phyloP scores from a whole-genome alignment of 2,329 filamentous ascomycete genomes.

The Fusarium bactridioides region DNA sequence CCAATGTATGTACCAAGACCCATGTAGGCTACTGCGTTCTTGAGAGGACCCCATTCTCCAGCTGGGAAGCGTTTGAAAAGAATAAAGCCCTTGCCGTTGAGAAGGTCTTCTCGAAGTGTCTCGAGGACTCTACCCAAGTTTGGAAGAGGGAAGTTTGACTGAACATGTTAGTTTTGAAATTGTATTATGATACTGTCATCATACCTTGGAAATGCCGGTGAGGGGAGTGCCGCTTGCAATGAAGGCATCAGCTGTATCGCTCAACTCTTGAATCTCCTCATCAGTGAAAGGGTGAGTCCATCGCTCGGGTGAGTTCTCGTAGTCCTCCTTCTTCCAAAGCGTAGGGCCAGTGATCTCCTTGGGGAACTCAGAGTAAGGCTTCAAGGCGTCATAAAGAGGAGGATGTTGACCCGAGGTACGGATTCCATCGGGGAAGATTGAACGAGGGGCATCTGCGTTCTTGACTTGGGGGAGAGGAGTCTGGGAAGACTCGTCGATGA shows the following conservation, averaged over 20 bases:
- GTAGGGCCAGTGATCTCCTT: conserved; percentile 75
- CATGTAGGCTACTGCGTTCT: conserved; percentile 90
- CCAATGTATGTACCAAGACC: conserved; percentile 85
- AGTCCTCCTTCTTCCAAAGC: conserved; percentile 76
- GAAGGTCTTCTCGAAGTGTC: conserved; percentile 52
- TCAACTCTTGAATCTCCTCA: conserved; percentile 73
- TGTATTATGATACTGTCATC: neutral
- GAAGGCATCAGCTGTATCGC: conserved; percentile 72
- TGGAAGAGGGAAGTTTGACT: conserved; percentile 56
- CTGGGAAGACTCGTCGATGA: conserved; percentile 30
- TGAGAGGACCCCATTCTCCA: conserved; percentile 75
- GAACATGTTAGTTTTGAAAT: neutral
- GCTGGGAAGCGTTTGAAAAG: conserved; percentile 89
- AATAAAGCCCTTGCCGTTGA: conserved; percentile 89
- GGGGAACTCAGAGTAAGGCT: conserved; percentile 75
- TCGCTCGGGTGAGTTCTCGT: conserved; percentile 67
- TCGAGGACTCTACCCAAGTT: conserved; percentile 48
- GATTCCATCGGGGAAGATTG: conserved; percentile 56
- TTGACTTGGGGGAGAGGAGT: conserved; percentile 32
- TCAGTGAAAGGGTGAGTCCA: conserved; percentile 78
- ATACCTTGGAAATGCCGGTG: conserved; percentile 67
- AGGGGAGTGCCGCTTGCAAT: conserved; percentile 70
- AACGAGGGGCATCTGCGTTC: conserved; percentile 38
- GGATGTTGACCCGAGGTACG: conserved; percentile 74
- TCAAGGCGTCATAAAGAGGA: conserved; percentile 70